Evolutionary conservation across 139 green algal species (phyloP), one percentile per base, ranked within the genome.

Genomic region (Chlorella ohadii): DNA sequence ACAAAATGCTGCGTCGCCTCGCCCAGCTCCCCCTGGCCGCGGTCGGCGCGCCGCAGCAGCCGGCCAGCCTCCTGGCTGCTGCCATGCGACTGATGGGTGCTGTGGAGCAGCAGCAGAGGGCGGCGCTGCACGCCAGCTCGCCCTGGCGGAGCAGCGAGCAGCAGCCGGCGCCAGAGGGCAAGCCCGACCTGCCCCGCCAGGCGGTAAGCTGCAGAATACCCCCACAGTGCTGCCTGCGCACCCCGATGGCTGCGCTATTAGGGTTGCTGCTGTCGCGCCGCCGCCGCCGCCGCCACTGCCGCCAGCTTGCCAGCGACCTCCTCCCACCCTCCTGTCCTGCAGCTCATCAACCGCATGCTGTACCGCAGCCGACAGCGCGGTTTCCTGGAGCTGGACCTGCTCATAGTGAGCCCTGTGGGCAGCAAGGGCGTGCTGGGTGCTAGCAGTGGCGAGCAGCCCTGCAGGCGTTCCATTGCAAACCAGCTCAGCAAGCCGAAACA

Each of bases 321-420:
- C 19, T 23, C 67, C 12, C 6, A 4, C 15, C 27, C 25, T 33
- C 56, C 27, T 38, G 11, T 13, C 25, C 15, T 61, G 63, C 78
- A 83, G 78, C 41, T 66, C 13, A n/a, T 83, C 41, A 83, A 83
- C 63, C 78, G 78, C 63, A 64, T 83, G 64, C 64, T 83, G 25
- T 83, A 83, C 78, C 63, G 78, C 41, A 75, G 63, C 41, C 61
- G 63, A n/a, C 78, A 83, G 78, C 63, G 78, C n/a, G 78, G 78
- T 39, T 83, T 74, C 41, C 41, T 83, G 63, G 78, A 83, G 78
- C 78, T 83, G 5, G 78, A 83, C 44, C 64, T 83, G 63, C 63
- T 83, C 36, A 75, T 83, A 25, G 78, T 83, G 78, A 75, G 78
- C 33, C 1, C 34, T n/a, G 66, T 16, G 31, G 23, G n/a, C 31